Base-by-base conservation (phyloP, 2,329 filamentous ascomycete species). In the Huntiella moniliformis region DNA sequence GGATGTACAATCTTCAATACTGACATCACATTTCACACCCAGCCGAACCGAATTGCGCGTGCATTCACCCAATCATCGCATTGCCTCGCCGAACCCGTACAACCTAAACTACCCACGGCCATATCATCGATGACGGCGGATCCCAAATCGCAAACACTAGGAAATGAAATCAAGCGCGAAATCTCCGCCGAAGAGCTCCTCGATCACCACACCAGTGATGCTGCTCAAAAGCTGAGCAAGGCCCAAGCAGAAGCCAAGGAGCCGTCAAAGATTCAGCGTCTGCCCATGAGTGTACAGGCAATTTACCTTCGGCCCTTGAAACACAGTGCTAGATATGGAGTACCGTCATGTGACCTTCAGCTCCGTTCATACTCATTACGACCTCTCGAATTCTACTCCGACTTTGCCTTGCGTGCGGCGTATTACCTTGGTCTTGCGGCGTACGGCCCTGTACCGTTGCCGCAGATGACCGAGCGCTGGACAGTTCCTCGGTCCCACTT, bases 341-440 rank as follows among this genome's bases (percentile, higher is more conserved):
- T 94, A 33, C 86, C 86, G 10, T 77, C 82, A 8, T 93, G 85
- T 66, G 80, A 95, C 60, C 77, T 98, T 32, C 91, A 98, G 60
- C 67, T 98, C 42, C 84, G 91, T 54, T 94, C 88, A 32, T 98
- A 84, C 69, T 86, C 74, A 56, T 68, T 87, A 33, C 84, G 86
- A 50, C 91, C 93, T 54, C 75, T 98, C 49, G 84, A 94, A 56
- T 87, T 95, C 65, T 95, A 93, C 59, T 72, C 80, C 61, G 91
- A 98, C 65, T 96, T 98, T 60, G 86, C 87, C 42, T 68, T 96
- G 46, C 82, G 91, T 53, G 87, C 87, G 3, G 91, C 91, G 47
- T 98, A 96, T 66, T 98, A 88, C 64, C 75, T 95, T 37, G 76
- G 81, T 13, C 77, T 98, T 2, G 81, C 86, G 7, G 86, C 86